Percentiles rank a stretch among this genome's conserved stretches.
These are phyloP conservation scores for Eutypella sp. DNA, from an alignment of 2,329 filamentous ascomycete species.

Conservation along the genomic window DNA sequence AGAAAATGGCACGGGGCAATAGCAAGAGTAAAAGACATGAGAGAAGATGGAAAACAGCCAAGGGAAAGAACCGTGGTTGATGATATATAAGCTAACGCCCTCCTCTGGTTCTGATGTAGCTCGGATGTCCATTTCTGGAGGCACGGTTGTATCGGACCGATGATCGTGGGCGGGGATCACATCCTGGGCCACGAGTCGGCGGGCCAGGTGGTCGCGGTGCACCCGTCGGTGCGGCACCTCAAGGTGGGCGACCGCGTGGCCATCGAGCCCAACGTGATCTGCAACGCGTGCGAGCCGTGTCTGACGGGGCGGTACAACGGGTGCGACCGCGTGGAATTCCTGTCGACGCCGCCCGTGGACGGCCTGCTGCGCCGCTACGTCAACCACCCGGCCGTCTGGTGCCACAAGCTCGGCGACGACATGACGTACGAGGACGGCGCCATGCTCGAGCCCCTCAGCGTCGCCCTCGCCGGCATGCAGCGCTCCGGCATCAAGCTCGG, in stretches of 20 bases:
- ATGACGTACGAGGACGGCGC: slow-evolving; percentile 92
- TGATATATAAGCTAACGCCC: slow-evolving; percentile 10
- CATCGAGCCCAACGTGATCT: slow-evolving; percentile 91
- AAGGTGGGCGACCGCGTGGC: slow-evolving; percentile 87
- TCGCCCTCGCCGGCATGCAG: slow-evolving; percentile 84
- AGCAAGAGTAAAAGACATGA: too few species aligned
- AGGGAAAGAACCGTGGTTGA: too few species aligned
- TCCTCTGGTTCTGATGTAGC: too few species aligned
- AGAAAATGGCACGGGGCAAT: too few species aligned
- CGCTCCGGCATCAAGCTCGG: slow-evolving; percentile 75
- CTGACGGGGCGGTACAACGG: slow-evolving; percentile 93
- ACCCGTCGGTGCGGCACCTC: slow-evolving; percentile 72
- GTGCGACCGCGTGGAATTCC: slow-evolving; percentile 79
- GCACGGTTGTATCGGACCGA: slow-evolving; percentile 88
- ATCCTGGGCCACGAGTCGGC: slow-evolving; percentile 94
- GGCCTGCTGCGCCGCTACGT: slow-evolving; percentile 88
- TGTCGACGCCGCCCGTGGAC: slow-evolving; percentile 84
- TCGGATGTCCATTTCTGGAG: slow-evolving; percentile 98
- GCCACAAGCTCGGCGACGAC: slow-evolving; percentile 89
- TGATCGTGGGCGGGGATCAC: slow-evolving; percentile 85
- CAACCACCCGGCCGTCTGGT: slow-evolving; percentile 91
- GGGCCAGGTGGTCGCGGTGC: slow-evolving; percentile 75
- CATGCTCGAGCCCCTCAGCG: slow-evolving; percentile 83
- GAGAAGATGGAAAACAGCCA: too few species aligned
- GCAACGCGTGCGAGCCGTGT: slow-evolving; percentile 84